phyloP scores from a whole-genome alignment of 2,329 filamentous ascomycete species.

The Aspergillus pseudoglaucus region DNA sequence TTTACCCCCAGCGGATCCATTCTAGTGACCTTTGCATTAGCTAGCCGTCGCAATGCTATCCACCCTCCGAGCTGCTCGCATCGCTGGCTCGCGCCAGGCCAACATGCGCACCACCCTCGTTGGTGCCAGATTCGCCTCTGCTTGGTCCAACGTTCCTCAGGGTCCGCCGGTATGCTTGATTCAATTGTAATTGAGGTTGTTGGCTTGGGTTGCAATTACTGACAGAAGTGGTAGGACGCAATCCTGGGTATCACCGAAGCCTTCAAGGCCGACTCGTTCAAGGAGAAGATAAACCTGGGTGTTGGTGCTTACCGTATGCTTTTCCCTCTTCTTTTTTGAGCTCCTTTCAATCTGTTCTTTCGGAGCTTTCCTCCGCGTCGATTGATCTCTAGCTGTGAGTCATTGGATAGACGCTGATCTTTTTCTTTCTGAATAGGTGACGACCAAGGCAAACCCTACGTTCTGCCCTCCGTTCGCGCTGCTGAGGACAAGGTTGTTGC shows the following conservation, averaged over 20 bases:
- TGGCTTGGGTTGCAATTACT: slow-evolving; percentile 13
- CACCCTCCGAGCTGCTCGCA: slow-evolving; percentile 39
- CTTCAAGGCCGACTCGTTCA: slow-evolving; percentile 92
- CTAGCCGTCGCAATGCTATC: slow-evolving; percentile 36
- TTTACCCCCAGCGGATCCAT: slow-evolving; percentile 2
- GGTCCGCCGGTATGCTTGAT: slow-evolving; percentile 76
- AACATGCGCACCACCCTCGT: slow-evolving; percentile 32
- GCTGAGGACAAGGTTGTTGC: slow-evolving; percentile 83
- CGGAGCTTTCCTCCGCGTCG: not conserved
- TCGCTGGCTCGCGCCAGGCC: slow-evolving; percentile 34
- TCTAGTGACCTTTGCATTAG: not conserved
- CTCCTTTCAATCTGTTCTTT: not conserved
- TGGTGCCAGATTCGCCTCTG: slow-evolving; percentile 61
- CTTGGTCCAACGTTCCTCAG: slow-evolving; percentile 86
- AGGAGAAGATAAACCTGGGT: slow-evolving; percentile 97
- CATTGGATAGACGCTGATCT: not conserved
- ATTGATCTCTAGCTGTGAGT: not conserved
- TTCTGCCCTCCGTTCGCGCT: slow-evolving; percentile 83
- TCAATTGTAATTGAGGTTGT: not conserved
- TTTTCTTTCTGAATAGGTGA: slow-evolving; percentile 46
- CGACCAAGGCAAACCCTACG: slow-evolving; percentile 95
- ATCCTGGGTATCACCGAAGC: slow-evolving; percentile 75
- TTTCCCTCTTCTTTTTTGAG: not conserved
- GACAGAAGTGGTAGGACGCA: slow-evolving; percentile 31
- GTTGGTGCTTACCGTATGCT: slow-evolving; percentile 84